Evolutionary conservation across 2,329 filamentous ascomycete genomes (phyloP).

Genomic region (Neofusicoccum umdonicola): DNA sequence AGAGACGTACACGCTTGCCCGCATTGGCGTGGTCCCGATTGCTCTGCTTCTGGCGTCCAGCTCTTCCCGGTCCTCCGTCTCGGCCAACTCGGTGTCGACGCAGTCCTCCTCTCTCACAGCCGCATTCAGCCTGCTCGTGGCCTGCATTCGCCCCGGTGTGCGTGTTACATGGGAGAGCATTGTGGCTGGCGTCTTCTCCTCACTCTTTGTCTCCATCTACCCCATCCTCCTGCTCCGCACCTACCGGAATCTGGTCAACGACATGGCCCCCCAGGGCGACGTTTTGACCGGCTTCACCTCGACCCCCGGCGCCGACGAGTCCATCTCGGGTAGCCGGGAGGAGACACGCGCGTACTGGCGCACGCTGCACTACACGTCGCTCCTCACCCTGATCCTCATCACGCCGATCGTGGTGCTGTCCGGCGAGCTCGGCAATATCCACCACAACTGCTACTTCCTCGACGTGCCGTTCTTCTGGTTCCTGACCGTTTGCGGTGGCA

Average conservation of each 20-base stretch:
- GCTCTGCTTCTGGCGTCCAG: constrained; percentile 49
- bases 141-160: constrained; percentile 44
- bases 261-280: constrained; percentile 45
- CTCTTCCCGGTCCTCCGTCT: constrained; percentile 45
- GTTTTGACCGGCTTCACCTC: constrained; percentile 41
- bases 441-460: constrained; percentile 54
- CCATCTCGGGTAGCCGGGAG: constrained; percentile 36
- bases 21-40: constrained; percentile 51
- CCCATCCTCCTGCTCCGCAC: constrained; percentile 51
- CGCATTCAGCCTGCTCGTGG: constrained; percentile 51
- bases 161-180: constrained; percentile 53
- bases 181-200: constrained; percentile 53
- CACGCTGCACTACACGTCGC: constrained; percentile 52
- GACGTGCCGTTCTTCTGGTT: constrained; percentile 58
- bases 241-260: constrained; percentile 47
- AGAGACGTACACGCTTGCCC: constrained; percentile 52
- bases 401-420: constrained; percentile 50
- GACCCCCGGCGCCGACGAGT: not conserved
- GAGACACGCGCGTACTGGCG: constrained; percentile 53
- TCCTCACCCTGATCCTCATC: constrained; percentile 49
- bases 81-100: constrained; percentile 47
- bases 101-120: constrained; percentile 52
- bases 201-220: constrained; percentile 51
- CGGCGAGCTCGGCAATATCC: constrained; percentile 50
- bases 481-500: constrained; percentile 49